These are phyloP conservation scores for Pittosporum tobira DNA, from an alignment of 129 eudicot genomes.

Conservation along the genomic window DNA sequence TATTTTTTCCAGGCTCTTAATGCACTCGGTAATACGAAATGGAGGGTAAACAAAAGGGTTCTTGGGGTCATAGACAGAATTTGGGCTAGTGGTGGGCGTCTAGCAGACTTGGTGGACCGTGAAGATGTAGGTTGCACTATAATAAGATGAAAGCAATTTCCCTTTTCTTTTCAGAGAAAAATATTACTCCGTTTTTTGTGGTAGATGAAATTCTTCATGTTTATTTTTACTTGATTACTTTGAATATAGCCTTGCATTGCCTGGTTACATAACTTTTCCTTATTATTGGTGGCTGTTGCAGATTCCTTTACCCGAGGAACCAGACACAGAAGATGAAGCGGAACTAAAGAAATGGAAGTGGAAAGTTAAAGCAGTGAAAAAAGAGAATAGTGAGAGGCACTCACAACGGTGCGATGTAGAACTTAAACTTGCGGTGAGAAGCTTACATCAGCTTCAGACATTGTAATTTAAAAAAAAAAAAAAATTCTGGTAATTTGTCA, in stretches of 20 bases:
- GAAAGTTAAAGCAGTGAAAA: conserved; percentile 65
- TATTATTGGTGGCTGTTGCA: conserved; percentile 13
- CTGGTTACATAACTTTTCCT: neutral
- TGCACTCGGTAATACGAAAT: conserved; percentile 87
- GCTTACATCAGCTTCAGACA: too few species aligned
- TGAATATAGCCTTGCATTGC: neutral
- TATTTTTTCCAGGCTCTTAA: conserved; percentile 58
- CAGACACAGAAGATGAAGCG: conserved; percentile 76
- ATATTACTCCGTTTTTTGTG: neutral
- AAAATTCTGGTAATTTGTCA: neutral
- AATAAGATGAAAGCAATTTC: neutral
- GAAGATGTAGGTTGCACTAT: conserved; percentile 57
- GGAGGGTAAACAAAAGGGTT: conserved; percentile 85
- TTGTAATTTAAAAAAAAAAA: too few species aligned
- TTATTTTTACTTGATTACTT: neutral
- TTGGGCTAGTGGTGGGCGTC: conserved; percentile 89
- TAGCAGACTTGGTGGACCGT: conserved; percentile 87
- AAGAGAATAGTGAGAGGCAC: conserved; percentile 77
- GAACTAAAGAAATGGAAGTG: conserved; percentile 83
- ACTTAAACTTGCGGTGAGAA: conserved; percentile 83
- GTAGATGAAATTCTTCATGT: neutral
- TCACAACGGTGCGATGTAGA: conserved; percentile 91
- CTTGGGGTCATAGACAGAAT: conserved; percentile 71
- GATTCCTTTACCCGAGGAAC: conserved; percentile 77
- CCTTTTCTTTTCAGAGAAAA: neutral